phyloP scores from a whole-genome alignment of 2,329 filamentous ascomycete species.

The Cladosporium sphaerospermum region DNA sequence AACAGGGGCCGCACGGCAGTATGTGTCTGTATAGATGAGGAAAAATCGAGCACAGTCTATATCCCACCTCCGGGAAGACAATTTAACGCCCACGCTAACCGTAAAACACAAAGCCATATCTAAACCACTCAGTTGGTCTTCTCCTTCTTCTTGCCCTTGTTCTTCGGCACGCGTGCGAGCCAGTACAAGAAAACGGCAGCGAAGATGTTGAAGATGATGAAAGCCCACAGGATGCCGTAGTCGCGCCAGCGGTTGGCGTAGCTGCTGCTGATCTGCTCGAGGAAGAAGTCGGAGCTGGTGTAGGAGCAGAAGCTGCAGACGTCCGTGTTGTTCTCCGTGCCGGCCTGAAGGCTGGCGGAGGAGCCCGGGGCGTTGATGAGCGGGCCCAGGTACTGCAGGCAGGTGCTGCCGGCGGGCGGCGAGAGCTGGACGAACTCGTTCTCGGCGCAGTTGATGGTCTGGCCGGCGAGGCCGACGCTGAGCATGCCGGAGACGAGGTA shows the following conservation, averaged over 20 bases:
- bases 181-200: conserved; percentile 49
- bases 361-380: conserved; percentile 27
- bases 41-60: too few species aligned
- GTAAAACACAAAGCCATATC: too few species aligned
- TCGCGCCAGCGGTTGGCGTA: conserved; percentile 47
- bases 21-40: too few species aligned
- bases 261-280: conserved; percentile 35
- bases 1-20: too few species aligned
- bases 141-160: conserved; percentile 41
- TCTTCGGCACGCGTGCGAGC: conserved; percentile 48
- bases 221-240: conserved; percentile 49
- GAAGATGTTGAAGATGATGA: conserved; percentile 46
- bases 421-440: conserved; percentile 66
- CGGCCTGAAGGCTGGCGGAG: neutral
- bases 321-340: conserved; percentile 21
- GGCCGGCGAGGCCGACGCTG: conserved; percentile 62
- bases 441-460: conserved; percentile 56
- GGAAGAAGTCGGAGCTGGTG: conserved; percentile 38
- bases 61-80: too few species aligned
- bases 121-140: neutral
- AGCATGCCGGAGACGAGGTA: conserved; percentile 73
- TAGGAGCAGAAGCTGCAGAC: conserved; percentile 39
- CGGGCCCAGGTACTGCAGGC: conserved; percentile 33
- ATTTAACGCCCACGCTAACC: too few species aligned
- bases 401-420: conserved; percentile 47